Conservation (phyloP, 192 early-diverging fungal genomes). For the Coemansia sp. region DNA sequence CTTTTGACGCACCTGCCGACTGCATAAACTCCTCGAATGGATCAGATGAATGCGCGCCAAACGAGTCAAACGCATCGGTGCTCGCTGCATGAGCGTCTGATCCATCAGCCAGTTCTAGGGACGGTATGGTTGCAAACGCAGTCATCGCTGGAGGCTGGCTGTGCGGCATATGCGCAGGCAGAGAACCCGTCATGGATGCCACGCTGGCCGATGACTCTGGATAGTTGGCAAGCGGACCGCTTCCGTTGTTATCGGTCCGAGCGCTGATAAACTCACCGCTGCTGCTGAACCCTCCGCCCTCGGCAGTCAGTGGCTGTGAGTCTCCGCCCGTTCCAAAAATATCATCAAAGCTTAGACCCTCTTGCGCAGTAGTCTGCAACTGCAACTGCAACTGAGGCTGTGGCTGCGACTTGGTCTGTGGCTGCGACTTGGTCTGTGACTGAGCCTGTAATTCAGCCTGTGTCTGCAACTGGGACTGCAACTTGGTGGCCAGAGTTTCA, state of each 20-base stretch:
- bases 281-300: constrained; percentile 18
- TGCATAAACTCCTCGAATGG: constrained; percentile 53
- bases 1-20: constrained; percentile 11
- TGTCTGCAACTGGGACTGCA: neutral
- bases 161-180: neutral
- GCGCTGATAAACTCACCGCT: constrained; percentile 1
- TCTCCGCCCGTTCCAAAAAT: constrained; percentile 42
- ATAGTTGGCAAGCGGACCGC: constrained; percentile 16
- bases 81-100: constrained; percentile 1
- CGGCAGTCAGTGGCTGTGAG: constrained; percentile 18
- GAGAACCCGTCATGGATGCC: constrained; percentile 5
- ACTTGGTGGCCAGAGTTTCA: neutral
- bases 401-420: neutral
- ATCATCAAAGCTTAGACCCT: constrained; percentile 53
- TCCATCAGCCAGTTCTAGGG: constrained; percentile 8
- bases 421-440: neutral
- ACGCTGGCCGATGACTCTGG: constrained; percentile 6
- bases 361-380: constrained; percentile 6
- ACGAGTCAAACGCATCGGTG: constrained; percentile 47
- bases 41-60: constrained; percentile 42
- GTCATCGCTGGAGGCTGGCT: constrained; percentile 4
- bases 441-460: constrained; percentile 1
- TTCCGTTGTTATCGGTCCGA: neutral
- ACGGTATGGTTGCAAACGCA: constrained; percentile 25
- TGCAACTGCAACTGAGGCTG: constrained; percentile 2